Percentiles rank a stretch among this genome's conserved stretches.
Evolutionary conservation across 305 asterid genomes (phyloP).

Genomic region (Rubia balearica): DNA sequence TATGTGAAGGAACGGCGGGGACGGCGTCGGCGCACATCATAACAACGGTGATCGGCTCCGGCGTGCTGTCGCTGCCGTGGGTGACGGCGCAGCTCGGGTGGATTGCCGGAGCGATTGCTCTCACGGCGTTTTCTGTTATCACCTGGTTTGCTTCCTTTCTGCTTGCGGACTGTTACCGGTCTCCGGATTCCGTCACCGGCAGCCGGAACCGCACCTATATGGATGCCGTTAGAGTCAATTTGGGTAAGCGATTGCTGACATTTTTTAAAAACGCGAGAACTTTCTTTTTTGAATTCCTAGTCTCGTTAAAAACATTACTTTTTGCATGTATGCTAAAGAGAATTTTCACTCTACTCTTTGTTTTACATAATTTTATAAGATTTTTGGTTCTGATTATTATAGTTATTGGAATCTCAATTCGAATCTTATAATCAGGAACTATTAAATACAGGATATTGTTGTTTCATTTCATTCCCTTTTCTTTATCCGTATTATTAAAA

Average conservation of each 20-base stretch:
- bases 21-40: slow-evolving; percentile 16
- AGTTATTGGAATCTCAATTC: no score
- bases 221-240: slow-evolving; percentile 9
- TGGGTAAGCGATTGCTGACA: background rate
- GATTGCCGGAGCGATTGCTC: slow-evolving; percentile 7
- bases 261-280: no score
- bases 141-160: slow-evolving; percentile 13
- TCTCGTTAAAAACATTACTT: no score
- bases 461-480: no score
- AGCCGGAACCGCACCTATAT: slow-evolving; percentile 8
- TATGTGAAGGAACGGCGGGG: background rate
- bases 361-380: no score
- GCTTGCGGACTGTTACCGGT: slow-evolving; percentile 12
- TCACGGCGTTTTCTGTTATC: slow-evolving; percentile 2
- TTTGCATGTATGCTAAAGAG: no score
- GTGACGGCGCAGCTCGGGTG: slow-evolving; percentile 15
- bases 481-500: no score
- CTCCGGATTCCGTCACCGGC: slow-evolving; percentile 1
- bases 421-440: no score
- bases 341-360: no score
- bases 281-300: no score
- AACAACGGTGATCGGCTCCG: slow-evolving; percentile 11
- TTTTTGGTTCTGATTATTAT: no score
- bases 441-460: no score
- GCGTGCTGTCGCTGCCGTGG: slow-evolving; percentile 16